These are phyloP conservation scores for Paramecium biaurelia DNA, from an alignment of 73 alveolate genomes.

Conservation along the genomic window DNA sequence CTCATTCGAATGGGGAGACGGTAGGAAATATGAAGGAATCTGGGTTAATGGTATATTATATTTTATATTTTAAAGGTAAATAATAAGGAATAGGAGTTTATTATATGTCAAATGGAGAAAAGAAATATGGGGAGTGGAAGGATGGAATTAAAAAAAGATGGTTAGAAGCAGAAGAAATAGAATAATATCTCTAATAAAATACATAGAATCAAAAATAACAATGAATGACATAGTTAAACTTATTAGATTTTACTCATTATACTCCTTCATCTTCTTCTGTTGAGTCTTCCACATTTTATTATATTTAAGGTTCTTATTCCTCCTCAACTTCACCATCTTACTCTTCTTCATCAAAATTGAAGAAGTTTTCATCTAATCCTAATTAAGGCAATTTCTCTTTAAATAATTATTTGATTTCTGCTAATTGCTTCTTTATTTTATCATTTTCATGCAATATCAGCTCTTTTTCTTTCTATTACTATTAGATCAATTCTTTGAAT, in stretches of 20 bases:
- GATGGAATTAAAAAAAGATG: slow-evolving; percentile 66
- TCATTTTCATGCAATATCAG: background rate
- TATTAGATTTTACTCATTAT: background rate
- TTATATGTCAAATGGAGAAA: slow-evolving; percentile 56
- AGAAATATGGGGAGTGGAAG: slow-evolving; percentile 66
- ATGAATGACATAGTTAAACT: background rate
- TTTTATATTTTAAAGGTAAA: background rate
- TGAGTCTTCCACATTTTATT: background rate
- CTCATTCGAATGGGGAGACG: slow-evolving; percentile 64
- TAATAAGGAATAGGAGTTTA: slow-evolving; percentile 60
- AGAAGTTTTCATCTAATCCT: background rate
- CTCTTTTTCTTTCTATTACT: background rate
- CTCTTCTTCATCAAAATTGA: background rate
- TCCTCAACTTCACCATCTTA: background rate
- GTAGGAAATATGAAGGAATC: slow-evolving; percentile 66
- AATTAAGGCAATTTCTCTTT: background rate
- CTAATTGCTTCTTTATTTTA: background rate
- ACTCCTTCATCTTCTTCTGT: slow-evolving; percentile 4
- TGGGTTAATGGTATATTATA: slow-evolving; percentile 57
- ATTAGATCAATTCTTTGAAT: background rate
- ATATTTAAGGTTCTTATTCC: background rate
- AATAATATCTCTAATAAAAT: slow-evolving; percentile 10
- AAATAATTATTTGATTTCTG: background rate
- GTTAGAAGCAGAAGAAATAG: slow-evolving; percentile 57
- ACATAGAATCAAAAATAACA: background rate